phyloP scores from a whole-genome alignment of 2,329 filamentous ascomycete genomes.

The Thielaviopsis ethacetica region DNA sequence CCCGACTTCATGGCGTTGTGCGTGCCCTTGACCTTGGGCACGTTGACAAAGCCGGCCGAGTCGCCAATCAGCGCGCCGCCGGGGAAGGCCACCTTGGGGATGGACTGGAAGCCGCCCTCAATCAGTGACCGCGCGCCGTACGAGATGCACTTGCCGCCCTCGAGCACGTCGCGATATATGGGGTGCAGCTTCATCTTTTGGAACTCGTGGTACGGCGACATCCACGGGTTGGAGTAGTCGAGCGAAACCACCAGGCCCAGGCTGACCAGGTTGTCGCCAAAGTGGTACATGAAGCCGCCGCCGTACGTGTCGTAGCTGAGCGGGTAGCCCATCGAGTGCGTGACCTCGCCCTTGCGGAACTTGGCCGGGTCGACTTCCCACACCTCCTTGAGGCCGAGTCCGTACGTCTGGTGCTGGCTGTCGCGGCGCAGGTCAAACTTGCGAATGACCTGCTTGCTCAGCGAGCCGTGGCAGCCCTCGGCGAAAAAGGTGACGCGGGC shows the following conservation, averaged over 20 bases:
- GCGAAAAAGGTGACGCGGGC: constrained; percentile 80
- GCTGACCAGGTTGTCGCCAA: constrained; percentile 89
- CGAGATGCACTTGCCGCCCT: constrained; percentile 93
- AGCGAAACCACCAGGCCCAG: constrained; percentile 83
- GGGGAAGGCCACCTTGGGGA: constrained; percentile 91
- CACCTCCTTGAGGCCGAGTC: constrained; percentile 85
- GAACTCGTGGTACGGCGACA: constrained; percentile 90
- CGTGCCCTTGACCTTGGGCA: constrained; percentile 96
- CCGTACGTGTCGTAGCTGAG: constrained; percentile 80
- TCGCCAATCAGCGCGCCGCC: constrained; percentile 92
- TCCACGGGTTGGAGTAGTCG: constrained; percentile 92
- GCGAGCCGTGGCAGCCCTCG: constrained; percentile 88
- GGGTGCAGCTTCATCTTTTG: constrained; percentile 98
- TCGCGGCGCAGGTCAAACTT: constrained; percentile 83
- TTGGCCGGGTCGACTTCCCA: constrained; percentile 93
- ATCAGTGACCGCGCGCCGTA: constrained; percentile 85
- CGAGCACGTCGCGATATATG: constrained; percentile 70
- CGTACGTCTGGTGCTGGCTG: constrained; percentile 89
- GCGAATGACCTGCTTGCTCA: constrained; percentile 88
- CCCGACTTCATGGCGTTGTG: constrained; percentile 96
- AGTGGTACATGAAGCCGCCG: constrained; percentile 99
- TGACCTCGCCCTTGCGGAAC: constrained; percentile 71
- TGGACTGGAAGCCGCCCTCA: constrained; percentile 93
- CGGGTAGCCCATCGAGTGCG: constrained; percentile 87
- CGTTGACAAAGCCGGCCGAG: constrained; percentile 89